A percentile compares a stretch with the other conserved stretches of the same genome.
Evolutionary conservation across 345 rosid species (phyloP).

Genomic region (Passiflora organensis): DNA sequence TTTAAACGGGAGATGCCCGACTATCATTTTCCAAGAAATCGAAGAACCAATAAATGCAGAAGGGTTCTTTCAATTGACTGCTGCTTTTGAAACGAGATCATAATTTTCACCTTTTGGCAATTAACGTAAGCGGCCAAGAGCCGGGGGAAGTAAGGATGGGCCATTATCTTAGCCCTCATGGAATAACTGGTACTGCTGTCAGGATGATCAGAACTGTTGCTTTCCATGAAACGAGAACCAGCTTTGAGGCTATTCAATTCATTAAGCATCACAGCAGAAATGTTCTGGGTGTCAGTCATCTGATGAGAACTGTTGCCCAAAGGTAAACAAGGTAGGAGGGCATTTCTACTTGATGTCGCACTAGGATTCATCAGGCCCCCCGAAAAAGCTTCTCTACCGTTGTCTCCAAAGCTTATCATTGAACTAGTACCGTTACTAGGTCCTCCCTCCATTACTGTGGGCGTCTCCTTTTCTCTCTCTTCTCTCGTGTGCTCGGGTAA

Average conservation of each 20-base stretch:
- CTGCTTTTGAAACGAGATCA: neutral
- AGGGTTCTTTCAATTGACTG: too few species aligned
- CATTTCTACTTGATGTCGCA: constrained; percentile 22
- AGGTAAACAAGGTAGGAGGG: constrained; percentile 32
- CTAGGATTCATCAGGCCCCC: constrained; percentile 52
- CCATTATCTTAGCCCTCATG: constrained; percentile 82
- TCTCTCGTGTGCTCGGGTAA: too few species aligned
- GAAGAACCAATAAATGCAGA: too few species aligned
- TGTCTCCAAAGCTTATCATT: constrained; percentile 71
- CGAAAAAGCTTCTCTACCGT: constrained; percentile 52
- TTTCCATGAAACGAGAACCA: too few species aligned
- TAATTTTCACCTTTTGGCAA: constrained; percentile 77
- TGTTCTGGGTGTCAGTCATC: neutral
- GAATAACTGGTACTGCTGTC: constrained; percentile 2
- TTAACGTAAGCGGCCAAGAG: constrained; percentile 84
- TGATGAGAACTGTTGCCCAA: constrained; percentile 23
- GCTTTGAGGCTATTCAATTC: too few species aligned
- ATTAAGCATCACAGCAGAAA: too few species aligned
- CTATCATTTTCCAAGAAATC: too few species aligned
- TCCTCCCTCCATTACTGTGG: too few species aligned
- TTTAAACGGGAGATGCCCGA: too few species aligned
- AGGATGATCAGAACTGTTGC: too few species aligned
- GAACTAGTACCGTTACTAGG: too few species aligned
- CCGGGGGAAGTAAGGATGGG: constrained; percentile 94
- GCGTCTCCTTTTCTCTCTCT: too few species aligned